These are phyloP conservation scores for Zangia roseola DNA, from an alignment of 768 basidiomycete genomes.

Conservation along the genomic window DNA sequence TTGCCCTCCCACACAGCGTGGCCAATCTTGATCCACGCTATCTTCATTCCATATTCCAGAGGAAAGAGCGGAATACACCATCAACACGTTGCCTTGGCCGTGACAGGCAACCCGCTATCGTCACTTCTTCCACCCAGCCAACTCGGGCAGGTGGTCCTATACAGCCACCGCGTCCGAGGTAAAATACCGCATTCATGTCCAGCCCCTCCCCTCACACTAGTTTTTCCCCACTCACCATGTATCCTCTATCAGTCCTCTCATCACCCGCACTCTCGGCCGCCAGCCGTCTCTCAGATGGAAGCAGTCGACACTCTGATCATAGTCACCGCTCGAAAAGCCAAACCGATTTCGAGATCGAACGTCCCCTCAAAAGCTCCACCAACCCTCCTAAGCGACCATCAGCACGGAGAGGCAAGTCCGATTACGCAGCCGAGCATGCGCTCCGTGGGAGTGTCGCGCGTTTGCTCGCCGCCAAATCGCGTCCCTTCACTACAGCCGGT, in stretches of 20 bases:
- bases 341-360: slow-evolving; percentile 69
- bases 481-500: slow-evolving; percentile 64
- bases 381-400: slow-evolving; percentile 31
- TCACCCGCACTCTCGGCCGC: slow-evolving; percentile 33
- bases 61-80: slow-evolving; percentile 17
- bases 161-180: slow-evolving; percentile 34
- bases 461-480: slow-evolving; percentile 57
- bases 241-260: slow-evolving; percentile 28
- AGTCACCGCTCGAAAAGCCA: slow-evolving; percentile 41
- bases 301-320: slow-evolving; percentile 33
- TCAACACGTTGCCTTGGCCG: slow-evolving; percentile 36
- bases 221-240: slow-evolving; percentile 22
- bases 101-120: slow-evolving; percentile 32
- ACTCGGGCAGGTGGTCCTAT: slow-evolving; percentile 31
- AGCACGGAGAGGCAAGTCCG: slow-evolving; percentile 36
- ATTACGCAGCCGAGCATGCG: slow-evolving; percentile 51
- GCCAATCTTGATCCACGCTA: slow-evolving; percentile 32
- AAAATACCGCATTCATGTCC: slow-evolving; percentile 28
- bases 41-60: slow-evolving; percentile 27
- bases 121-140: slow-evolving; percentile 26
- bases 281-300: slow-evolving; percentile 41
- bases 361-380: slow-evolving; percentile 38
- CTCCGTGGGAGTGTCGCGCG: slow-evolving; percentile 55
- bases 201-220: slow-evolving; percentile 10
- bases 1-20: slow-evolving; percentile 18